These are phyloP conservation scores for Paramecium caudatum DNA, from an alignment of 73 alveolate species.

Conservation along the genomic window DNA sequence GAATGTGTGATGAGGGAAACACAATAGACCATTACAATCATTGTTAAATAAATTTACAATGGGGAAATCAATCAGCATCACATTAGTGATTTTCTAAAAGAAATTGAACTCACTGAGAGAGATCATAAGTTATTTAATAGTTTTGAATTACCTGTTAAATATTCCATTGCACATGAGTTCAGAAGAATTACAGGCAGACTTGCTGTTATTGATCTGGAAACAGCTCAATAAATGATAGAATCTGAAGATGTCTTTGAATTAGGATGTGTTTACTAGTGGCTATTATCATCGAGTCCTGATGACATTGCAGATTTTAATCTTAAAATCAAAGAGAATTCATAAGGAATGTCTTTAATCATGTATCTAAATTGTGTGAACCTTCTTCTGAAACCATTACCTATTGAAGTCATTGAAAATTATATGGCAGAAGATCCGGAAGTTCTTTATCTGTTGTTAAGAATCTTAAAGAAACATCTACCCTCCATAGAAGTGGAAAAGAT, in stretches of 20 bases:
- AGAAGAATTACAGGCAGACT: neutral
- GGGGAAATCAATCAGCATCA: neutral
- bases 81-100: neutral
- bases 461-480: conserved; percentile 7
- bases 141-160: neutral
- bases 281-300: neutral
- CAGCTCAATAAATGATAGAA: neutral
- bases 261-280: neutral
- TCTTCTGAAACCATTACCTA: neutral
- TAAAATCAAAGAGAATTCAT: neutral
- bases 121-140: neutral
- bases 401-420: neutral
- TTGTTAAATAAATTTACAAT: neutral
- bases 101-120: neutral
- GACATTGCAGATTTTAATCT: neutral
- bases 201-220: neutral
- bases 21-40: neutral
- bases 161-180: neutral
- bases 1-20: neutral
- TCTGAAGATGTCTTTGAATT: neutral
- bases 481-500: neutral
- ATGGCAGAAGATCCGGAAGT: conserved; percentile 8
- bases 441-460: neutral
- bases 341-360: conserved; percentile 5
- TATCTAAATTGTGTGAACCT: neutral